Evolutionary conservation across 495 filamentous ascomycete species (phyloP).

Genomic region (Xeromyces bisporus): DNA sequence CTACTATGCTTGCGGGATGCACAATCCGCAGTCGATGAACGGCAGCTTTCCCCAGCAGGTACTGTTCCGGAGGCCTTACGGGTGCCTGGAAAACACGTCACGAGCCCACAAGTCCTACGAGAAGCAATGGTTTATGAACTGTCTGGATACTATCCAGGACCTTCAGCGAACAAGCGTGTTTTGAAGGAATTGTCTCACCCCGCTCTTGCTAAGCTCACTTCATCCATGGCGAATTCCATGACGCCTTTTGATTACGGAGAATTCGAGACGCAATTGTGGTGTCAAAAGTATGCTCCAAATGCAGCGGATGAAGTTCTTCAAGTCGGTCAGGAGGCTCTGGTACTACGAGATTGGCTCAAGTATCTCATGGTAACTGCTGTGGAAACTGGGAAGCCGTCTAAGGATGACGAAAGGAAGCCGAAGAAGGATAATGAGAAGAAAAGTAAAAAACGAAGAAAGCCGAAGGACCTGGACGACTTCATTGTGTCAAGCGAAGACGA

Average conservation of each 20-base stretch:
- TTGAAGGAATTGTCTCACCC: constrained; percentile 26
- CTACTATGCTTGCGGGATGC: constrained; percentile 5
- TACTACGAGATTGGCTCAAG: constrained; percentile 75
- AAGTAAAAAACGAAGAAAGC: constrained; percentile 55
- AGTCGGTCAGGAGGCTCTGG: constrained; percentile 45
- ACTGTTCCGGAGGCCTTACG: constrained; percentile 8
- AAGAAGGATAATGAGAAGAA: constrained; percentile 28
- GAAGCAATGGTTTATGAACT: constrained; percentile 19
- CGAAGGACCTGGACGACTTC: constrained; percentile 62
- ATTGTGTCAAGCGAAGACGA: constrained; percentile 77
- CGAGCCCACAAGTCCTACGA: constrained; percentile 20
- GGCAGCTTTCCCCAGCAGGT: not conserved
- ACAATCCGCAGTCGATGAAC: not conserved
- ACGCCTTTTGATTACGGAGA: constrained; percentile 66
- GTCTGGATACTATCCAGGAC: constrained; percentile 9
- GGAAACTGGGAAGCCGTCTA: constrained; percentile 36
- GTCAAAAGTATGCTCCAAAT: constrained; percentile 70
- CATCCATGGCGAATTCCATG: constrained; percentile 38
- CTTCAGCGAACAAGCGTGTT: constrained; percentile 1
- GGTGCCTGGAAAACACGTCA: constrained; percentile 16
- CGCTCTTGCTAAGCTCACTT: constrained; percentile 42
- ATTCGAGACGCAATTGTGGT: constrained; percentile 62
- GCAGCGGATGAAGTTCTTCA: constrained; percentile 61
- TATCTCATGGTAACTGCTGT: constrained; percentile 57
- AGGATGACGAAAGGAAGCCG: constrained; percentile 26